phyloP scores from a whole-genome alignment of 78 protist genomes.

The Trichosphaerium sp. region DNA sequence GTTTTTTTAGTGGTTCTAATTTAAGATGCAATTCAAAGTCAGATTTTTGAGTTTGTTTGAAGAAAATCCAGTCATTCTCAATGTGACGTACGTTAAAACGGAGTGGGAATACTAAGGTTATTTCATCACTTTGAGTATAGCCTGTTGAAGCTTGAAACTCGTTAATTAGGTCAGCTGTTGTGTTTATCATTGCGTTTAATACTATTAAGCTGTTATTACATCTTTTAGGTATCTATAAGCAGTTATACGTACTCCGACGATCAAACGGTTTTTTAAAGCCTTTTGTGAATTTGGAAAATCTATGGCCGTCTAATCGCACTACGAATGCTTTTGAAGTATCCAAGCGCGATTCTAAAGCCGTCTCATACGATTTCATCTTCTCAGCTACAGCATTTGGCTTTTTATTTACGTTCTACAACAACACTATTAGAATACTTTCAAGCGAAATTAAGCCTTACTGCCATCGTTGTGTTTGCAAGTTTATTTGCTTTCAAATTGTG shows the following conservation, averaged over 20 bases:
- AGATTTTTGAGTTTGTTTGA: no score
- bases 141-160: slow-evolving; percentile 10
- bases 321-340: slow-evolving; percentile 5
- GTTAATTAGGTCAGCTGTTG: slow-evolving; percentile 14
- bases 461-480: no score
- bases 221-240: neutral
- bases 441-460: no score
- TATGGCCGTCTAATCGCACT: slow-evolving; percentile 45
- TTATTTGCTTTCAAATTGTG: no score
- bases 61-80: no score
- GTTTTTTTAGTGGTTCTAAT: no score
- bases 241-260: slow-evolving; percentile 2
- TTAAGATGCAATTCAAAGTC: no score
- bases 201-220: neutral
- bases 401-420: no score
- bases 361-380: slow-evolving; percentile 28
- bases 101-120: slow-evolving; percentile 30
- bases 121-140: slow-evolving; percentile 47
- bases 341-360: neutral
- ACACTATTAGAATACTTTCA: no score
- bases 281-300: slow-evolving; percentile 33
- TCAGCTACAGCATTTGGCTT: no score
- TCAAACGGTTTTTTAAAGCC: slow-evolving; percentile 34
- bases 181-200: slow-evolving; percentile 39
- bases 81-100: no score